These are phyloP conservation scores for Discostella stelligera DNA, from an alignment of 352 stramenopile species.

Conservation along the genomic window DNA sequence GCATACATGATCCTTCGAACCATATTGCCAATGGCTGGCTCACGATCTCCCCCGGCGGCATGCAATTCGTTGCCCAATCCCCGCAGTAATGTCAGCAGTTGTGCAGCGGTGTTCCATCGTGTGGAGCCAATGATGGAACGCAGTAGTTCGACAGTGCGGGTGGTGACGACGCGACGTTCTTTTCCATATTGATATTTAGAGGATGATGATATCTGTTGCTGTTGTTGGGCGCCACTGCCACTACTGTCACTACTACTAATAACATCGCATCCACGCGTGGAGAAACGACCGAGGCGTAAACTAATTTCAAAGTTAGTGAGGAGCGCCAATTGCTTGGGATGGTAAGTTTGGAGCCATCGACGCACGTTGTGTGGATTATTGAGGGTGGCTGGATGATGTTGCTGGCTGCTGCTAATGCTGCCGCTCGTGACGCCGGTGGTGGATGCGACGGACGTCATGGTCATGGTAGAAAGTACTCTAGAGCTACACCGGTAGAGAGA, in stretches of 20 bases:
- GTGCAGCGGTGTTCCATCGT: constrained; percentile 67
- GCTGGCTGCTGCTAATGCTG: background rate
- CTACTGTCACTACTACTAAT: background rate
- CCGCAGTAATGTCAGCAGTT: constrained; percentile 68
- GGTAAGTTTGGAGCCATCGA: constrained; percentile 50
- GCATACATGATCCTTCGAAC: constrained; percentile 76
- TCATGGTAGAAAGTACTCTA: too few species aligned
- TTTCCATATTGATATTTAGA: constrained; percentile 38
- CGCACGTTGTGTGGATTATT: constrained; percentile 51
- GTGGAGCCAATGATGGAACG: constrained; percentile 74
- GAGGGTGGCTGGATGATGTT: constrained; percentile 22
- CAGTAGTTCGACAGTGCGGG: constrained; percentile 71
- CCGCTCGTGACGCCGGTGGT: background rate
- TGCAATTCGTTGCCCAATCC: constrained; percentile 73
- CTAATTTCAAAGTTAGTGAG: constrained; percentile 75
- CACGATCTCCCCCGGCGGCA: constrained; percentile 60
- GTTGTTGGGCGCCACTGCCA: background rate
- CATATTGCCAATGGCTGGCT: constrained; percentile 78
- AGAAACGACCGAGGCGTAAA: constrained; percentile 63
- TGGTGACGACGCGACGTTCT: constrained; percentile 56
- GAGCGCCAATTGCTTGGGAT: constrained; percentile 61
- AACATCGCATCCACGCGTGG: constrained; percentile 13
- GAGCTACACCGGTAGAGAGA: too few species aligned
- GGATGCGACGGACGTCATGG: too few species aligned
- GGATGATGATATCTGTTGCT: too few species aligned